Evolutionary conservation across 148 eudicot species (phyloP).

Genomic region (Drosera capensis): DNA sequence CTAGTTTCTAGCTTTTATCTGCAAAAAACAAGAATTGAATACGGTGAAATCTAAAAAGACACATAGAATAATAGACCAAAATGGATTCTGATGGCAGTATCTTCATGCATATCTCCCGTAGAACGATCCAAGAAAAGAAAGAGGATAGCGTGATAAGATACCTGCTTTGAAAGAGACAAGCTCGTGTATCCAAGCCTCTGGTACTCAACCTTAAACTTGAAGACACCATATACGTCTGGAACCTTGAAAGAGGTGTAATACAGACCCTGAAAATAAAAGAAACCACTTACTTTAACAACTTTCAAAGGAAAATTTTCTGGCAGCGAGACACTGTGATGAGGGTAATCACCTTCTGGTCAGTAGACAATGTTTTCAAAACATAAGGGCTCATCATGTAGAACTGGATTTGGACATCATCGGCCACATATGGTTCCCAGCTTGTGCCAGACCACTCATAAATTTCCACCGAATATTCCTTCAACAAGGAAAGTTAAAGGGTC

Average conservation of each 20-base stretch:
- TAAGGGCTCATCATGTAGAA: conserved; percentile 95
- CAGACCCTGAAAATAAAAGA: background rate
- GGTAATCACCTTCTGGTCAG: background rate
- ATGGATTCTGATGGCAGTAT: too few relatives aligned
- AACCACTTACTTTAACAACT: background rate
- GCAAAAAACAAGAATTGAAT: too few relatives aligned
- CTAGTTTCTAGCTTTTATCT: too few relatives aligned
- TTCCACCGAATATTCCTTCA: conserved; percentile 74
- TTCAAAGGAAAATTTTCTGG: background rate
- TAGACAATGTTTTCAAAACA: conserved; percentile 69
- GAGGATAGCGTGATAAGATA: conserved; percentile 7
- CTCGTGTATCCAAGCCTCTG: conserved; percentile 87
- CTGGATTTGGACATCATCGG: conserved; percentile 52
- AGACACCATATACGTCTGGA: conserved; percentile 94
- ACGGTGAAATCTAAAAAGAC: too few relatives aligned
- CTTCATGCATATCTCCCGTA: too few relatives aligned
- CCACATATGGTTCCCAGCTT: conserved; percentile 76
- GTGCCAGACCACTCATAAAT: conserved; percentile 80
- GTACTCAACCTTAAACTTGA: conserved; percentile 92
- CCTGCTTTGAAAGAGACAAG: conserved; percentile 85
- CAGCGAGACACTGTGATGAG: background rate
- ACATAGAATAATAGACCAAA: too few relatives aligned
- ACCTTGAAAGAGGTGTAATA: conserved; percentile 56
- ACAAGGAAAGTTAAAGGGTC: background rate
- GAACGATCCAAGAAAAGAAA: too few relatives aligned